A percentile compares a stretch with the other conserved stretches of the same genome.
Evolutionary conservation across 179 eudicot species (phyloP).

Genomic region (Beta corolliflora): DNA sequence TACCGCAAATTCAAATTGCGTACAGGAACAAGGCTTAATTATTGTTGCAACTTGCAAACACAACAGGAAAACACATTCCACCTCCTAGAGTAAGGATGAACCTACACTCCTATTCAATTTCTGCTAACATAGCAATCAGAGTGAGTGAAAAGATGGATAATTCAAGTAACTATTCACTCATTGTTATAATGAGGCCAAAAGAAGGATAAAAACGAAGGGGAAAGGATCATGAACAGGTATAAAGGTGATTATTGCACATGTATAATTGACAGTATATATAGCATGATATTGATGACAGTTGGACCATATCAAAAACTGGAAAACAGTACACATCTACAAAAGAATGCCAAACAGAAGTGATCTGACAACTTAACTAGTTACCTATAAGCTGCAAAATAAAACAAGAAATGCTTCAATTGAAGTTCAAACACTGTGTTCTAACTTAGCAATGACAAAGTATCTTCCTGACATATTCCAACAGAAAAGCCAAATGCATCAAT

Average conservation of each 20-base stretch:
- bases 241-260: conserved; percentile 8
- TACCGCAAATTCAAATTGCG: not conserved
- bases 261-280: conserved; percentile 4
- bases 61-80: not conserved
- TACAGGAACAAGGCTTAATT: not conserved
- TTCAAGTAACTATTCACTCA: not conserved
- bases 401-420: conserved; percentile 5
- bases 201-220: not conserved
- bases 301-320: conserved; percentile 7
- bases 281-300: conserved; percentile 9
- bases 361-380: conserved; percentile 20
- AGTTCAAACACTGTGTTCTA: conserved; percentile 1
- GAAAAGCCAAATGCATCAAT: not conserved
- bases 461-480: conserved; percentile 8
- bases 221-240: conserved; percentile 3
- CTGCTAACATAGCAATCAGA: not conserved
- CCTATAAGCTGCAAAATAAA: not conserved
- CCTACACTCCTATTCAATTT: not conserved
- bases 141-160: not conserved
- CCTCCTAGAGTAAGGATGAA: not conserved
- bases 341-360: conserved; percentile 5
- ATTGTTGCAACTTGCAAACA: not conserved
- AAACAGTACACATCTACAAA: not conserved
- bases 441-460: not conserved
- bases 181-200: not conserved